These are phyloP conservation scores for Penicillium angulare DNA, from an alignment of 495 filamentous ascomycete genomes.

Conservation along the genomic window DNA sequence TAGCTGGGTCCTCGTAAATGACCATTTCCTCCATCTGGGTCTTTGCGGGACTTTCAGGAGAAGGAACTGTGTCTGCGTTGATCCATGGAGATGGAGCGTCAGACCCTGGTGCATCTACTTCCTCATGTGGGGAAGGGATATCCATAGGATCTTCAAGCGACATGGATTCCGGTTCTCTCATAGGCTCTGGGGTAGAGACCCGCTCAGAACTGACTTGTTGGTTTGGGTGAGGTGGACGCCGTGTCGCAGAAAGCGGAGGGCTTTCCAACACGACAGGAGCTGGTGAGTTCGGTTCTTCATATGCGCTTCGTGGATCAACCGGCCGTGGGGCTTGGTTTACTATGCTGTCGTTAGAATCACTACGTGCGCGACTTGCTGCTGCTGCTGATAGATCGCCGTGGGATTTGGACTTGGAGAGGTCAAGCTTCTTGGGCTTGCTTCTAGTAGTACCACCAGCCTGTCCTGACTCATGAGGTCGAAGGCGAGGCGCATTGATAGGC, in stretches of 20 bases:
- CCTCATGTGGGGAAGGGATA: constrained; percentile 5
- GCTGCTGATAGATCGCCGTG: constrained; percentile 22
- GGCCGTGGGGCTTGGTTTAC: constrained; percentile 30
- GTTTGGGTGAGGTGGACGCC: constrained; percentile 5
- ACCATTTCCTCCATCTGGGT: constrained; percentile 26
- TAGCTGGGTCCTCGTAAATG: constrained; percentile 46
- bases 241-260: constrained; percentile 20
- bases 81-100: constrained; percentile 3
- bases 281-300: constrained; percentile 57
- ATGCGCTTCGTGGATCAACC: constrained; percentile 48
- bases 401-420: constrained; percentile 35
- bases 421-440: constrained; percentile 37
- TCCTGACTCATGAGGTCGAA: constrained; percentile 28
- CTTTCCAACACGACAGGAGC: constrained; percentile 27
- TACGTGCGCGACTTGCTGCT: constrained; percentile 20
- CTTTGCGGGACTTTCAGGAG: constrained; percentile 10
- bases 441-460: constrained; percentile 26
- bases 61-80: constrained; percentile 2
- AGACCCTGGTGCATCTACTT: background rate
- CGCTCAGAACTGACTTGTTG: constrained; percentile 2
- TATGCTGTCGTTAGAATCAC: constrained; percentile 29
- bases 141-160: constrained; percentile 9
- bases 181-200: constrained; percentile 5
- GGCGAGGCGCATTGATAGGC: constrained; percentile 26
- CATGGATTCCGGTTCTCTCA: constrained; percentile 14